Evolutionary conservation across 2,329 filamentous ascomycete genomes (phyloP), one percentile per base, ranked within the genome.

Genomic region (Fusarium tricinctum): DNA sequence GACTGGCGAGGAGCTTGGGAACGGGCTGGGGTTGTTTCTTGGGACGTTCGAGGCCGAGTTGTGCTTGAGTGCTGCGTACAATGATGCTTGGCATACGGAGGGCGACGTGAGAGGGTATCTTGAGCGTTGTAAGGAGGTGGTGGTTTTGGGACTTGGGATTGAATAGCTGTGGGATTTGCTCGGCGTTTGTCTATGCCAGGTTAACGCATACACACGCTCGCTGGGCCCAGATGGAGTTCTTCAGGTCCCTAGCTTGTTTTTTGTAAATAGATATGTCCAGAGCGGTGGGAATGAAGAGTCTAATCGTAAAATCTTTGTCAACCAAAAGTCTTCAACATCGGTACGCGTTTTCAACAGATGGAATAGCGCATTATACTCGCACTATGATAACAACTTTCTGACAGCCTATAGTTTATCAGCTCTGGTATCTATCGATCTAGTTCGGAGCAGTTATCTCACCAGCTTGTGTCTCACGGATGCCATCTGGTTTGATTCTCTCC

Each of bases 1-100:
- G 0, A 82, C 81, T 0, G 81, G 81, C 0, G 82, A 84, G 55
- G 81, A 83, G 56, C 70, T 83, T 3, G 75, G 80, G 0, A 83
- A 70, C 26, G 76, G 77, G 0, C 19, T 79, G 15, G 78, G 72
- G 0, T n/a, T 83, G n/a, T 83, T 81, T 38, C 60, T 83, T 19
- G 80, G 78, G 0, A 82, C 78, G 0, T 83, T 77, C 53, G 69
- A 74, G 6, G 78, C 76, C 0, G 59, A 68, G 33, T n/a, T 83
- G 43, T 75, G 70, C 0, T 59, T 83, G 20, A 83, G 80, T 48
- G 77, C 74, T 10, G 80, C 77, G 7, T 83, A 78, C 26, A 83
- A 83, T 55, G 78, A 82, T 55, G 80, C 80, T 1, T 83, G 80
- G 80, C 80, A 83, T 59, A 71, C 69, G 1, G 52, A 59, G 10